These are phyloP conservation scores for Solanum ossicruentum DNA, from an alignment of 257 asterid genomes.

Conservation along the genomic window DNA sequence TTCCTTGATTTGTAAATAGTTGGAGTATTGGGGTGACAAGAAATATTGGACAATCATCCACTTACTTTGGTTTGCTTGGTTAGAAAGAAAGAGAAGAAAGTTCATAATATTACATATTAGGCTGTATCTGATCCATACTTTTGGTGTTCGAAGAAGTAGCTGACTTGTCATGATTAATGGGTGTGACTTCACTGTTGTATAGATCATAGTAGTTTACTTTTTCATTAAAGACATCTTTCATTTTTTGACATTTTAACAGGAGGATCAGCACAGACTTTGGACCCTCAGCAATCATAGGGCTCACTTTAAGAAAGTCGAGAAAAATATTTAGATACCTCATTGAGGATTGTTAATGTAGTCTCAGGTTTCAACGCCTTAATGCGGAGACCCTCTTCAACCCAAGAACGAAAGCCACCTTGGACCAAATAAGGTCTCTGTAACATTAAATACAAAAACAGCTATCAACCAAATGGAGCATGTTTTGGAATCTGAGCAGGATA, in stretches of 20 bases:
- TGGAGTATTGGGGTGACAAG: background rate
- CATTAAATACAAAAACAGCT: background rate
- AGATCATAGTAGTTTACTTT: background rate
- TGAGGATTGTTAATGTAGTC: constrained; percentile 70
- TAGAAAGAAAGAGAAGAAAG: background rate
- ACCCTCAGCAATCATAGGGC: background rate
- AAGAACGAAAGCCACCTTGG: constrained; percentile 80
- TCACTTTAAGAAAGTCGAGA: background rate
- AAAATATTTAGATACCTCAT: constrained; percentile 35
- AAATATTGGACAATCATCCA: background rate
- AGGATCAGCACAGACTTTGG: background rate
- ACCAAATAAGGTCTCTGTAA: constrained; percentile 60
- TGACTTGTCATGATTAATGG: background rate
- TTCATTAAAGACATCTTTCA: background rate
- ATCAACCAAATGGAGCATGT: background rate
- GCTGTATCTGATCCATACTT: background rate
- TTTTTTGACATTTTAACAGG: background rate
- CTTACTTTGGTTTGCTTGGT: background rate
- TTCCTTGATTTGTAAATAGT: background rate
- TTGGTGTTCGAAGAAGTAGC: background rate
- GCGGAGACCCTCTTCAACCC: constrained; percentile 67
- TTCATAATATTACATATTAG: background rate
- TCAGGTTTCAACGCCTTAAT: constrained; percentile 68
- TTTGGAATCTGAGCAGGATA: background rate
- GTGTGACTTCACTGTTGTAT: background rate